Evolutionary conservation across 768 basidiomycete species (phyloP).

Genomic region (Amanita polypyramis): DNA sequence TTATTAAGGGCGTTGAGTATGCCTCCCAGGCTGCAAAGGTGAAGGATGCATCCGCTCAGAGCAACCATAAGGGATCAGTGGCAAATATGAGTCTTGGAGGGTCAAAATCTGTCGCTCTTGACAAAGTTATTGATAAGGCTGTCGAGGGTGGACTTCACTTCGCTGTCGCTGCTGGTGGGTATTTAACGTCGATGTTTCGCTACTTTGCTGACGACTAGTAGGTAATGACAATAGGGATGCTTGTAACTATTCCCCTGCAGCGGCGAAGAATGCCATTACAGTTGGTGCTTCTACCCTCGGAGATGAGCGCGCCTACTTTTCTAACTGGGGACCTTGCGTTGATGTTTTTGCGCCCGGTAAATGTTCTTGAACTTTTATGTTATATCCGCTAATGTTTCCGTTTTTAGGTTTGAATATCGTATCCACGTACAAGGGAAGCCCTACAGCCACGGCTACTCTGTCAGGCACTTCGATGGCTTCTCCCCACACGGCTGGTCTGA

Average conservation of each 20-base stretch:
- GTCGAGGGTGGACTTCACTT: conserved; percentile 85
- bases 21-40: conserved; percentile 44
- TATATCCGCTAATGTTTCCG: neutral
- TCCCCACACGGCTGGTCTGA: conserved; percentile 82
- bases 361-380: neutral
- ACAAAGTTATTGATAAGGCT: conserved; percentile 77
- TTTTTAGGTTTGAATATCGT: conserved; percentile 67
- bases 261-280: conserved; percentile 81
- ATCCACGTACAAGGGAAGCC: conserved; percentile 72
- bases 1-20: conserved; percentile 80
- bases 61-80: conserved; percentile 86
- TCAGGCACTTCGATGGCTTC: conserved; percentile 95
- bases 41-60: conserved; percentile 67
- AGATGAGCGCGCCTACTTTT: conserved; percentile 84
- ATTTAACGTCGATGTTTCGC: neutral
- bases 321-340: conserved; percentile 85
- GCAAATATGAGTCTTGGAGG: conserved; percentile 98
- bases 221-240: conserved; percentile 83
- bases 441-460: conserved; percentile 55
- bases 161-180: conserved; percentile 87
- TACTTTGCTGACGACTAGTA: conserved; percentile 15
- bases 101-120: conserved; percentile 79
- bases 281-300: conserved; percentile 84
- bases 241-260: conserved; percentile 89
- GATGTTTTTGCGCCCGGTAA: conserved; percentile 84